Base-by-base conservation (phyloP, 2,329 filamentous ascomycete species). In the Diaporthe ampelina region DNA sequence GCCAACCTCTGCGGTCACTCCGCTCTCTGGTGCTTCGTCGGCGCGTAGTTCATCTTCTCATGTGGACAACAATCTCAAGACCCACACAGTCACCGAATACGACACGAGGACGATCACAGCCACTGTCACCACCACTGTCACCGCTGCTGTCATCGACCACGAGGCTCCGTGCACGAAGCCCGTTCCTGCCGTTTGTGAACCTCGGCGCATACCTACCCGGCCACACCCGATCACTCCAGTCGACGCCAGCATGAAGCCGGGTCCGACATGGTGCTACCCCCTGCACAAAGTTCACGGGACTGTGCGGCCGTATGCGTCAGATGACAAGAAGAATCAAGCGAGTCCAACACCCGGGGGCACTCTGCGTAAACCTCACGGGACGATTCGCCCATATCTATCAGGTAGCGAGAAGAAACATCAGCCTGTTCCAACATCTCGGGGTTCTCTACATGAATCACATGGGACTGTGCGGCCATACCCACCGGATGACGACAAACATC, bases 81-180 rank as follows among this genome's bases (percentile, higher is more conserved):
- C 57, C 4, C 17, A 9, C n/a, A 63, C 50, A 13, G 45, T 70
- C 17, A 74, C 73, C 11, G 37, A 32, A 15, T 21, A 68, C 21
- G 26, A 15, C 6, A 56, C 11, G 32, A 54, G 21, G 26, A 68
- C 54, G n/a, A 29, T 48, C 5, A 45, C 21, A 11, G 21, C 52
- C 29, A 58, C 29, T 29, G 24, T 43, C 19, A 37, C 54, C 29
- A 32, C 29, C 29, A 32, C 29, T 32, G 29, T 32, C 35, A 37
- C 35, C 11, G 35, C 35, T 37, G 35, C 29, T 32, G 26, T 43
- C 21, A 37, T 50, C 35, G 59, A 45, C 52, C 9, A 56, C 21
- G 52, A 57, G 48, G 67, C n/a, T 40, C n/a, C 40, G 35, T 72
- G 70, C 50, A 59, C 35, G 35, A 40, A 21, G 40, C 45, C 73